A percentile compares a stretch with the other conserved stretches of the same genome.
Evolutionary conservation across 2,329 filamentous ascomycete species (phyloP).

Genomic region (Coniochaeta prunicola): DNA sequence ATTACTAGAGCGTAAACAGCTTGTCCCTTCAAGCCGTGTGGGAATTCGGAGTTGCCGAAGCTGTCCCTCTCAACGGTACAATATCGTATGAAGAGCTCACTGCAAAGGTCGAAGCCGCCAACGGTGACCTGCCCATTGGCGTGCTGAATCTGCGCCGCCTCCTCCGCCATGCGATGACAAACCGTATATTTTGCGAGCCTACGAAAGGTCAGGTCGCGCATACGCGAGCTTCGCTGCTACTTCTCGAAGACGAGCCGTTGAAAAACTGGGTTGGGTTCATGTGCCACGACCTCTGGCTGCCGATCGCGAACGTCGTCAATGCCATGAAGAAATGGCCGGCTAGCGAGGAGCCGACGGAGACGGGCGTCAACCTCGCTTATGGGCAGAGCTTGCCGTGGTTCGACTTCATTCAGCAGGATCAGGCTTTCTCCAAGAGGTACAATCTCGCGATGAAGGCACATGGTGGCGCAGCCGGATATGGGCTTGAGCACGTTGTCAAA

Average conservation of each 20-base stretch:
- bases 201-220: constrained; percentile 28
- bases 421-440: constrained; percentile 11
- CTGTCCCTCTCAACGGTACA: constrained; percentile 17
- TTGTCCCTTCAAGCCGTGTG: constrained; percentile 22
- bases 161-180: constrained; percentile 27
- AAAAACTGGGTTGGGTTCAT: constrained; percentile 24
- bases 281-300: constrained; percentile 15
- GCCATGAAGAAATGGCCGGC: constrained; percentile 28
- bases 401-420: constrained; percentile 19
- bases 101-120: constrained; percentile 8
- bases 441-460: constrained; percentile 23
- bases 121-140: constrained; percentile 5
- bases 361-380: neutral
- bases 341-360: constrained; percentile 12
- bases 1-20: constrained; percentile 15
- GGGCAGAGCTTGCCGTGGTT: constrained; percentile 4
- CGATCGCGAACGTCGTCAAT: constrained; percentile 20
- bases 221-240: constrained; percentile 19
- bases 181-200: constrained; percentile 32
- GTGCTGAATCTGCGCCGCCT: constrained; percentile 24
- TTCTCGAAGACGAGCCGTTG: constrained; percentile 19
- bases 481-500: constrained; percentile 11
- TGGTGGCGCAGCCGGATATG: constrained; percentile 13
- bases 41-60: constrained; percentile 22
- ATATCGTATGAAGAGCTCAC: constrained; percentile 21